A percentile compares a stretch with the other conserved stretches of the same genome.
phyloP scores from a whole-genome alignment of 352 stramenopile species.

The Globisporangium spinosum region DNA sequence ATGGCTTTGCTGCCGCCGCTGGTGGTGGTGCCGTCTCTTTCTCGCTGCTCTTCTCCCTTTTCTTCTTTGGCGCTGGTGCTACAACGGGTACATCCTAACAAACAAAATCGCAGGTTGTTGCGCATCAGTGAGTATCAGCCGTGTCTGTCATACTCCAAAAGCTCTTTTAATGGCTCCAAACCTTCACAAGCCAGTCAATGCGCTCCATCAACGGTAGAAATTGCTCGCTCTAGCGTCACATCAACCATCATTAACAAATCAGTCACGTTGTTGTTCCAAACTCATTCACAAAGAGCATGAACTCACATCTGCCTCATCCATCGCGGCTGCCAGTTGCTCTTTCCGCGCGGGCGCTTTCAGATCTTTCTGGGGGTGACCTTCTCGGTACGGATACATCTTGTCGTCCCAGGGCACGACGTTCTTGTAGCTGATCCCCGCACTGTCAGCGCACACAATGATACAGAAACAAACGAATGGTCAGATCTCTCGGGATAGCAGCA shows the following conservation, averaged over 20 bases:
- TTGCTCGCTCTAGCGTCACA: slow-evolving; percentile 9
- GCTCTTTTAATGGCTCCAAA: background rate
- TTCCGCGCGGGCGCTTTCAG: slow-evolving; percentile 7
- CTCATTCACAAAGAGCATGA: background rate
- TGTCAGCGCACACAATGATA: background rate
- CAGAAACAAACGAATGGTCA: background rate
- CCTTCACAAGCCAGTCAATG: slow-evolving; percentile 17
- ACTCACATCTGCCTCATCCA: slow-evolving; percentile 13
- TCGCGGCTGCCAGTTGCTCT: slow-evolving; percentile 4
- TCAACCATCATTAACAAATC: background rate
- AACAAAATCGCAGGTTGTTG: background rate
- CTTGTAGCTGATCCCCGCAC: slow-evolving; percentile 14
- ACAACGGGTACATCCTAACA: slow-evolving; percentile 2
- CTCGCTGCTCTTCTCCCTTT: slow-evolving; percentile 8
- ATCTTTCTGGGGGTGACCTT: slow-evolving; percentile 12
- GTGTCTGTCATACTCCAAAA: background rate
- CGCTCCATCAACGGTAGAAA: slow-evolving; percentile 12
- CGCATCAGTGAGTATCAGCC: background rate
- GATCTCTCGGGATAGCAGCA: background rate
- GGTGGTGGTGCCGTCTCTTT: background rate
- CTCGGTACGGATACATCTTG: slow-evolving; percentile 13
- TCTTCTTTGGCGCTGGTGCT: slow-evolving; percentile 2
- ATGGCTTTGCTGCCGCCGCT: background rate
- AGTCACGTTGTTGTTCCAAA: background rate
- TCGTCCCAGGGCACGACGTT: slow-evolving; percentile 13